phyloP scores from a whole-genome alignment of 441 rosid genomes.

The Erysimum pusillum region DNA sequence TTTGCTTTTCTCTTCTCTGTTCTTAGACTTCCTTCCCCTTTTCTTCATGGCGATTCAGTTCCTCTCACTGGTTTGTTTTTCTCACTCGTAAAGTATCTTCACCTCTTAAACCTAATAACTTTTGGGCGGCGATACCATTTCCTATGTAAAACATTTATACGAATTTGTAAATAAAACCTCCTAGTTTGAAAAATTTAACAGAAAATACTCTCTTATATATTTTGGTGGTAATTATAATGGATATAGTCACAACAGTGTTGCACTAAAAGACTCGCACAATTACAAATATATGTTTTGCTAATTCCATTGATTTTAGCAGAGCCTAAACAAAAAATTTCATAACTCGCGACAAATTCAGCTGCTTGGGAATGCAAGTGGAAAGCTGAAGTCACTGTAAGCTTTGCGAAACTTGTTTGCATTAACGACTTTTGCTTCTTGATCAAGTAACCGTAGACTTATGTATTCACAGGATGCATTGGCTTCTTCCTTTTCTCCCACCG shows the following conservation, averaged over 20 bases:
- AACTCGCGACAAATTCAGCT: slow-evolving; percentile 15
- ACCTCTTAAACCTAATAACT: neutral
- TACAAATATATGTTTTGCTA: neutral
- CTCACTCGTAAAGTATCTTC: no score
- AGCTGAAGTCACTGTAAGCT: slow-evolving; percentile 7
- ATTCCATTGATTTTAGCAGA: neutral
- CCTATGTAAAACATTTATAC: neutral
- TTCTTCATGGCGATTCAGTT: neutral
- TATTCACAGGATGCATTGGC: slow-evolving; percentile 45
- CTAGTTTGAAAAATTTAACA: neutral
- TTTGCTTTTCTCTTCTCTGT: neutral
- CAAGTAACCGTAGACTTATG: slow-evolving; percentile 7
- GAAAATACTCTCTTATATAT: neutral
- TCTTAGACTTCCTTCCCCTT: neutral
- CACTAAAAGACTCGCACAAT: neutral
- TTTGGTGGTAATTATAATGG: neutral
- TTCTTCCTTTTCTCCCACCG: slow-evolving; percentile 41
- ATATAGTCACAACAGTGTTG: neutral
- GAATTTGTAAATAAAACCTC: neutral
- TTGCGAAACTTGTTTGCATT: slow-evolving; percentile 17
- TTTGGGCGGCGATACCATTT: no score
- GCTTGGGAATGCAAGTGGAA: slow-evolving; percentile 7
- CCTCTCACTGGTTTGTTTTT: no score
- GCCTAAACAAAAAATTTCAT: slow-evolving; percentile 25
- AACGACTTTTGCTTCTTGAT: slow-evolving; percentile 25